Evolutionary conservation across 1,284 basidiomycete species (phyloP).

Genomic region (Malassezia restricta): DNA sequence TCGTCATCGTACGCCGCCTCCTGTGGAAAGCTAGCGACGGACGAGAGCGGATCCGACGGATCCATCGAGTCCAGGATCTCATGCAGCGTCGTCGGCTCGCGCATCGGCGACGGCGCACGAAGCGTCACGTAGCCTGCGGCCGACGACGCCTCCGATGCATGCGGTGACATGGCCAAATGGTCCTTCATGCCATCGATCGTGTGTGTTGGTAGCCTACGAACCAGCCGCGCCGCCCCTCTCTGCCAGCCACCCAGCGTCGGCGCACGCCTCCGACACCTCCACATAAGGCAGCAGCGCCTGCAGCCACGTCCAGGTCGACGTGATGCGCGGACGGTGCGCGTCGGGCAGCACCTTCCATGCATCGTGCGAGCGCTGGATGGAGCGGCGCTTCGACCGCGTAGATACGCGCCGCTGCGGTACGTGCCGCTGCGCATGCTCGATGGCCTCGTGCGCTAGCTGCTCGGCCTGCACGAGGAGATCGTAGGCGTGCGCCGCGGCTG

Average conservation of each 20-base stretch:
- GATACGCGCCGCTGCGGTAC: slow-evolving; percentile 9
- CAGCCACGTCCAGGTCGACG: slow-evolving; percentile 2
- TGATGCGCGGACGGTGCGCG: not conserved
- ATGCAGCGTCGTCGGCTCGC: not conserved
- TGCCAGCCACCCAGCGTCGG: no score
- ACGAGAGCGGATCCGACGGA: not conserved
- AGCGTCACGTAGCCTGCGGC: no score
- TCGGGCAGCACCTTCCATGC: slow-evolving; percentile 10
- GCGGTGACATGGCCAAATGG: no score
- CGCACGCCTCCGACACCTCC: not conserved
- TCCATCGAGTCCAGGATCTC: not conserved
- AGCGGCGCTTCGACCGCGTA: slow-evolving; percentile 16
- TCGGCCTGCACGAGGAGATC: slow-evolving; percentile 4
- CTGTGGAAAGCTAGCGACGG: not conserved
- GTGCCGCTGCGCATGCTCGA: slow-evolving; percentile 3
- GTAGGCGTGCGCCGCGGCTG: slow-evolving; percentile 3
- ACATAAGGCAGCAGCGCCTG: not conserved
- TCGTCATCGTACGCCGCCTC: not conserved
- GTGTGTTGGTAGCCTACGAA: no score
- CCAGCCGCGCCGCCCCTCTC: no score
- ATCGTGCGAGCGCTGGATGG: slow-evolving; percentile 12
- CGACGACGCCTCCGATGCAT: no score
- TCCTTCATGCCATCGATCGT: no score
- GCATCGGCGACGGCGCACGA: no score
- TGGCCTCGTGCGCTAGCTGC: slow-evolving; percentile 11